Base-by-base conservation (phyloP, 768 basidiomycete species). In the Pluteus cervinus region DNA sequence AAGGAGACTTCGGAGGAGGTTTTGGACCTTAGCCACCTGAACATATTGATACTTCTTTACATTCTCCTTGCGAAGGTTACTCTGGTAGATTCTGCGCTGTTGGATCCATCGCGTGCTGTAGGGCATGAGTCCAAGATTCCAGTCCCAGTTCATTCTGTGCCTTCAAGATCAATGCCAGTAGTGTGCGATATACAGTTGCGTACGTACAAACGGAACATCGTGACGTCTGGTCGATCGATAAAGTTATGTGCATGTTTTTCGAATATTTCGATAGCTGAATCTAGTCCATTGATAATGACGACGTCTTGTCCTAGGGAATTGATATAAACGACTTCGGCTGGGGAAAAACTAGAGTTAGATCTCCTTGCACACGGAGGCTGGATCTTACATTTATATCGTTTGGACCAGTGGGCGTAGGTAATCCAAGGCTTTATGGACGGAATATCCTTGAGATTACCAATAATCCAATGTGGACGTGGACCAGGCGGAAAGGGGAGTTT, bases 111-210 rank as follows among this genome's bases (percentile, higher is more conserved):
- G 30, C 3, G 45, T 39, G 4, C 52, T 52, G 33, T 61, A 58
- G 1, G 23, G 43, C 41, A 54, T 44, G 15, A 54, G 43, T 2
- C 45, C 50, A 29, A 53, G 33, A 18, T 47, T 48, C 26, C 45
- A 51, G 21, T 41, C 49, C 46, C 49, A 55, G 14, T 54, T 57
- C 29, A 47, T 45, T 24, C 58, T 56, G 51, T 46, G 15, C 21
- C 28, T n/a, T 7, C 17, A 37, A 29, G 28, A 14, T 29, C 24
- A 15, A 12, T 23, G n/a, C 9, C 18, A 24, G 12, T 22, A 12
- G 9, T 24, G 14, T 16, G n/a, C 5, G 34, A 17, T 36, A 9
- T 9, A 9, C n/a, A 24, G 21, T 6, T 8, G 12, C 15, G 11
- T 15, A 37, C 36, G 16, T 3, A 37, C 36, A 37, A 15, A 8